Evolutionary conservation across 495 filamentous ascomycete genomes (phyloP).

Genomic region (Recurvomyces mirabilis): DNA sequence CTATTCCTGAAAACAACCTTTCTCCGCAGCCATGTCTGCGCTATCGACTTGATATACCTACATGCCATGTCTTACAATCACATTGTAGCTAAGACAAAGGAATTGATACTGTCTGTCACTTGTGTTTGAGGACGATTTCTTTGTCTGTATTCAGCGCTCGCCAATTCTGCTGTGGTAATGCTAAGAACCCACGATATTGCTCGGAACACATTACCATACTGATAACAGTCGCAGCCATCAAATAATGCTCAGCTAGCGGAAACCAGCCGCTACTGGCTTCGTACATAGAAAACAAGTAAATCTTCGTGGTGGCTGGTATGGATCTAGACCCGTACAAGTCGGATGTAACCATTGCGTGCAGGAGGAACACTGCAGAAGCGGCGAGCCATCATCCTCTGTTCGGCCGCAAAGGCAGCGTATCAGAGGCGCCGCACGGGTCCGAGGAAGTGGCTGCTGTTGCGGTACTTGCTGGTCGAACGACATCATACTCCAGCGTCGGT

Average conservation of each 20-base stretch:
- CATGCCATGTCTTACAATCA: too few species aligned
- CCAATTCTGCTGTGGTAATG: too few species aligned
- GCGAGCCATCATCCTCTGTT: slow-evolving; percentile 50
- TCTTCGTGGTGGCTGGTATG: background rate
- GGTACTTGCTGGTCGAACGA: slow-evolving; percentile 25
- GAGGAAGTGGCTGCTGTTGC: slow-evolving; percentile 19
- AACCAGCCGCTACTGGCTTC: background rate
- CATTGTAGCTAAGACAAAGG: too few species aligned
- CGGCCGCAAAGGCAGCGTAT: slow-evolving; percentile 68
- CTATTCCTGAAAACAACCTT: background rate
- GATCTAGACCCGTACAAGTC: slow-evolving; percentile 54
- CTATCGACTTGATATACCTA: too few species aligned
- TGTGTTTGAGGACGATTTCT: too few species aligned
- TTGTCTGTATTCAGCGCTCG: too few species aligned
- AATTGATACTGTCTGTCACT: too few species aligned
- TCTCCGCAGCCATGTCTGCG: slow-evolving; percentile 1
- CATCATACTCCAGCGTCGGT: slow-evolving; percentile 31
- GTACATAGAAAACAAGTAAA: slow-evolving; percentile 20
- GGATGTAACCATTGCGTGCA: slow-evolving; percentile 80
- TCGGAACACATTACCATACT: too few species aligned
- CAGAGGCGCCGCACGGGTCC: slow-evolving; percentile 14
- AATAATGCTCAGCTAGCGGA: too few species aligned
- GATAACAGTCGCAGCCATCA: too few species aligned
- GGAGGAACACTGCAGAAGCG: slow-evolving; percentile 84
- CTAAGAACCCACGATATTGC: too few species aligned